Base-by-base conservation (phyloP, 306 rosid species). In the Vigna radiata region DNA sequence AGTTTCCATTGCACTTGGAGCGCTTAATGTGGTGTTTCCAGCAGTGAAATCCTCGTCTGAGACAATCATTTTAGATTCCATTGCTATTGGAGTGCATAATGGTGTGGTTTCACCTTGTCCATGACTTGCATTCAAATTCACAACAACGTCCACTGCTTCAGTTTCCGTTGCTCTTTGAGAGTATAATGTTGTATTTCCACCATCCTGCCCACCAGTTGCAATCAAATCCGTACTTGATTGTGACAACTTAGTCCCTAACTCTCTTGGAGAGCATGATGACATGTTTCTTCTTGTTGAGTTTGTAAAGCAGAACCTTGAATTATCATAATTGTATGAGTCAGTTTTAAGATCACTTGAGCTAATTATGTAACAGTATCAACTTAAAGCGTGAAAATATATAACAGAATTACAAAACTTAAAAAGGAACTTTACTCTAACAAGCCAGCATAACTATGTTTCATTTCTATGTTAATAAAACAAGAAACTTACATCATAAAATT, bases 401-500 rank as follows among this genome's bases (percentile, higher is more conserved):
- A 27, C 18, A 60, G 5, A 60, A 29, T 27, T 29, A 29, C 41
- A 60, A 29, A 31, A 3, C 36, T 13, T 15, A 60, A 17, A 52
- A 5, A 27, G 3, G 66, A 4, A 31, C 27, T 56, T 23, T 33
- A 55, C 13, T 4, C 17, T 25, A n/a, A 59, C 23, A 7, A 58
- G 13, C 64, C 27, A 11, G 17, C 9, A 58, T 13, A 58, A 25
- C 3, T 12, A 54, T 18, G 29, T 19, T 54, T 12, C 8, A 56
- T 56, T 56, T 56, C 58, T 7, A 17, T 8, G 48, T 36, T n/a
- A 55, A 50, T 31, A 66, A 39, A 66, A 23, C 14, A 25, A 44
- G 29, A 64, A 77, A 3, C 53, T 52, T 60, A 43, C 29, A 27
- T 44, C 46, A 46, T 60, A 41, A 37, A 50, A 75, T 47, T 33